Conservation (phyloP, 2,329 filamentous ascomycete species). For the Celoporthe dispersa region DNA sequence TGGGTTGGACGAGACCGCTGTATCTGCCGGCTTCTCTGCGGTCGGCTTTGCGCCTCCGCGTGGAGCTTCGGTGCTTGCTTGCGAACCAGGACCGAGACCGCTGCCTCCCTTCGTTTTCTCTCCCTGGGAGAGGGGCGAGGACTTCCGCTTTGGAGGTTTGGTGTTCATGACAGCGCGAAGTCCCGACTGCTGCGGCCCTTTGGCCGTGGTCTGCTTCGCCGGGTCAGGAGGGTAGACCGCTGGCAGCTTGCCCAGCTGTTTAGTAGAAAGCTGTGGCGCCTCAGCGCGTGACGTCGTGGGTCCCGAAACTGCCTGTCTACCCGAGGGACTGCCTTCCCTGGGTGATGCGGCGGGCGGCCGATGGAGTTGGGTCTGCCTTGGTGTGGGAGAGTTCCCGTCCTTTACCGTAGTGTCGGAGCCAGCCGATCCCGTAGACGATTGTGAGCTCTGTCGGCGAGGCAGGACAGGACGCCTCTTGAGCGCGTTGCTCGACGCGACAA, state of each 20-base stretch:
- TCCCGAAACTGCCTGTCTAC: constrained; percentile 20
- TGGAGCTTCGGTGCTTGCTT: background rate
- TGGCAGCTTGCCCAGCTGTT: constrained; percentile 55
- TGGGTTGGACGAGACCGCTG: background rate
- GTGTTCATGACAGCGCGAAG: background rate
- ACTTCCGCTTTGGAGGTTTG: constrained; percentile 2
- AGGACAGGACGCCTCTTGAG: constrained; percentile 53
- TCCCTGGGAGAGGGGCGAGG: background rate
- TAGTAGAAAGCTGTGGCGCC: constrained; percentile 43
- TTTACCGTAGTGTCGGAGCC: constrained; percentile 36
- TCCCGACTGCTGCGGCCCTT: constrained; percentile 13
- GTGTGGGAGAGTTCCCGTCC: constrained; percentile 37
- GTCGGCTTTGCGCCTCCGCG: constrained; percentile 11
- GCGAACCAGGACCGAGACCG: background rate
- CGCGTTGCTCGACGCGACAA: constrained; percentile 48
- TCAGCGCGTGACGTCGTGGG: constrained; percentile 24
- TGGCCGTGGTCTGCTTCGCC: constrained; percentile 10
- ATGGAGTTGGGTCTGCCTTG: constrained; percentile 3
- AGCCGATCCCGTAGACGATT: constrained; percentile 45
- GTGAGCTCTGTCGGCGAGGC: constrained; percentile 53
- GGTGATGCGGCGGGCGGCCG: constrained; percentile 23
- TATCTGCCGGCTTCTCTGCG: constrained; percentile 13
- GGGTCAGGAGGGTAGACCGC: constrained; percentile 28
- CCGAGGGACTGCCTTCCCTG: constrained; percentile 11
- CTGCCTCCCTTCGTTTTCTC: background rate